A percentile compares a stretch with the other conserved stretches of the same genome.
Evolutionary conservation across 345 rosid genomes (phyloP).

Genomic region (Hypericum androsaemum): DNA sequence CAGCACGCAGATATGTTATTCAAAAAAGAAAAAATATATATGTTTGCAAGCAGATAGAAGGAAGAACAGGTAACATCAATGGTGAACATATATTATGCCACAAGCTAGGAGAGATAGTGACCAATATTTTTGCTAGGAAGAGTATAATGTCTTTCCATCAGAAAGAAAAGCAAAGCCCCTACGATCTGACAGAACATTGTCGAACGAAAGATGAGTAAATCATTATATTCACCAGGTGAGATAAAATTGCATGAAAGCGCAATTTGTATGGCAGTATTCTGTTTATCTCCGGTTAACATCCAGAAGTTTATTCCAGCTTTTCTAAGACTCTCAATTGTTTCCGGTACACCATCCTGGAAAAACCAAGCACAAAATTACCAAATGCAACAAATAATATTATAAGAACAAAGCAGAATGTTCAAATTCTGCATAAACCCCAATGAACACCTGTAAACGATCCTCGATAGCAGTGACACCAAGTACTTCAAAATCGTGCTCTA

Average conservation of each 20-base stretch:
- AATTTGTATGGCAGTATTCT: constrained; percentile 93
- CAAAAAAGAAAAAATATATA: too few relatives aligned
- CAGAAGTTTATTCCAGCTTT: constrained; percentile 97
- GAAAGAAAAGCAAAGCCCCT: neutral
- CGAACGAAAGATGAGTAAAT: neutral
- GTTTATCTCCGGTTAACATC: constrained; percentile 99
- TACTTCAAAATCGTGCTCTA: constrained; percentile 78
- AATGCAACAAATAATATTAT: constrained; percentile 5
- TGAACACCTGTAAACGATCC: constrained; percentile 79
- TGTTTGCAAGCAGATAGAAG: too few relatives aligned
- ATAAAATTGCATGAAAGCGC: constrained; percentile 96
- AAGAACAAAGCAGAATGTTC: constrained; percentile 4
- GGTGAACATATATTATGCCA: too few relatives aligned
- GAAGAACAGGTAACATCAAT: too few relatives aligned
- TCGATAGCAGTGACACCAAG: constrained; percentile 96
- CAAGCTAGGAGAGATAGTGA: too few relatives aligned
- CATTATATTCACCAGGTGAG: constrained; percentile 61
- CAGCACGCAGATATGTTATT: too few relatives aligned
- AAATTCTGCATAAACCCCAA: constrained; percentile 4
- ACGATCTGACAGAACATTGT: neutral
- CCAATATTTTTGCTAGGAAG: too few relatives aligned
- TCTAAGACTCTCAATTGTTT: constrained; percentile 82
- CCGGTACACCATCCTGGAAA: constrained; percentile 93
- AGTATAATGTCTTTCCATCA: too few relatives aligned
- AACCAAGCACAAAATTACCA: constrained; percentile 7